Percentiles rank a stretch among this genome's conserved stretches.
Evolutionary conservation across 208 protist species (phyloP).

Genomic region (Plasmodiophora brassicae): DNA sequence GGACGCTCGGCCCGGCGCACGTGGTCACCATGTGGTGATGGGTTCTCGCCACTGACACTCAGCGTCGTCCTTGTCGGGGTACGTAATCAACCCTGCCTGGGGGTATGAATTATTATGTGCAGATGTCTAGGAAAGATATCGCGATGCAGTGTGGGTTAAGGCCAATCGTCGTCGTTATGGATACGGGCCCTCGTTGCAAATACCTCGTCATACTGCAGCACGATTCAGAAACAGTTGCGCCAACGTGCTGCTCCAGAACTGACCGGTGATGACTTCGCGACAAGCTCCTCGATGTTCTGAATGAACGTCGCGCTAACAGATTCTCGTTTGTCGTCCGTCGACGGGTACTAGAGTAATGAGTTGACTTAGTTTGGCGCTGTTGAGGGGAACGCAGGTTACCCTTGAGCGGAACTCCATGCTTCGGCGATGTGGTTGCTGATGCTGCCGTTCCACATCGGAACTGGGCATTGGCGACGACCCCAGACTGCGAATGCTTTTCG

Average conservation of each 20-base stretch:
- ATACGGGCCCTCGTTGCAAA: neutral
- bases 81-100: too few relatives aligned
- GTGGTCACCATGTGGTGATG: too few relatives aligned
- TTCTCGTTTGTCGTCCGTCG: neutral
- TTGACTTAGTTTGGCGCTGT: too few relatives aligned
- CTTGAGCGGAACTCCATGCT: too few relatives aligned
- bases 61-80: neutral
- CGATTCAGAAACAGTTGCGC: neutral
- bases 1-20: too few relatives aligned
- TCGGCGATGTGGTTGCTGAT: too few relatives aligned
- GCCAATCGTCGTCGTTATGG: too few relatives aligned
- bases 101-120: too few relatives aligned
- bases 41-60: neutral
- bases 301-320: neutral
- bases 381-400: too few relatives aligned
- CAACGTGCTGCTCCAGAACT: neutral
- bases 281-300: constrained; percentile 23
- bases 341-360: too few relatives aligned
- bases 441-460: neutral
- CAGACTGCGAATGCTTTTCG: neutral
- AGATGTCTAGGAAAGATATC: too few relatives aligned
- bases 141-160: too few relatives aligned
- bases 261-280: neutral
- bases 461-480: neutral
- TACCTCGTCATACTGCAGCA: neutral